Conservation (phyloP, 768 basidiomycete species). For the Trametes coccinea region DNA sequence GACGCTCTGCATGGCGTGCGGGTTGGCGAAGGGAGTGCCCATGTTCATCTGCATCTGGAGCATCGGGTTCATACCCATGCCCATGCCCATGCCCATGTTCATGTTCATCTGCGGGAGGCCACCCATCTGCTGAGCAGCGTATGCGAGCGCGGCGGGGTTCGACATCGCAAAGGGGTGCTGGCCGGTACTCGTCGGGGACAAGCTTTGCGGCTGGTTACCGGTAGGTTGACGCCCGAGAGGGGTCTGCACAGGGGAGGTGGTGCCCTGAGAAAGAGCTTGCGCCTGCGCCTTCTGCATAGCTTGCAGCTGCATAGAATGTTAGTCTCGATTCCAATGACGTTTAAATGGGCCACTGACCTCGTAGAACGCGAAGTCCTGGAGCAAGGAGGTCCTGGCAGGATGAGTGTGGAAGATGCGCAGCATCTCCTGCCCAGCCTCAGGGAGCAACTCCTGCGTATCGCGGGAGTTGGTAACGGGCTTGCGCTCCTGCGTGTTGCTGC, state of each 20-base stretch:
- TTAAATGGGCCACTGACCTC: slow-evolving; percentile 52
- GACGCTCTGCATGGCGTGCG: slow-evolving; percentile 83
- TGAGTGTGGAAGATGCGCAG: slow-evolving; percentile 93
- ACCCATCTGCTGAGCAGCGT: slow-evolving; percentile 40
- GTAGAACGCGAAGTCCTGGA: slow-evolving; percentile 93
- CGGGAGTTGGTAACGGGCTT: slow-evolving; percentile 98
- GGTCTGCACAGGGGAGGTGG: slow-evolving; percentile 33
- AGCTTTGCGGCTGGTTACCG: slow-evolving; percentile 34
- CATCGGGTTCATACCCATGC: slow-evolving; percentile 61
- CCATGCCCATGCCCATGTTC: slow-evolving; percentile 48
- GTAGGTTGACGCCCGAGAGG: slow-evolving; percentile 29
- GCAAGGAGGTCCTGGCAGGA: slow-evolving; percentile 86
- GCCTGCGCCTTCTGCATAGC: slow-evolving; percentile 67
- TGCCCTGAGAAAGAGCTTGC: slow-evolving; percentile 25
- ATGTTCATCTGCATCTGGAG: slow-evolving; percentile 61
- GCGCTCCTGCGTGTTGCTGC: slow-evolving; percentile 93
- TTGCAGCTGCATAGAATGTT: slow-evolving; percentile 56
- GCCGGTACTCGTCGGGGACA: slow-evolving; percentile 41
- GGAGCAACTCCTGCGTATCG: slow-evolving; percentile 95
- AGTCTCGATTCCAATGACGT: background rate
- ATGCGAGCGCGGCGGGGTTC: slow-evolving; percentile 56
- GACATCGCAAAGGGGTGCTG: slow-evolving; percentile 51
- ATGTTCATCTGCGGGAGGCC: slow-evolving; percentile 56
- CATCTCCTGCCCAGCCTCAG: slow-evolving; percentile 97
- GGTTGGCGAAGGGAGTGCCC: slow-evolving; percentile 52